Base-by-base conservation (phyloP, 257 asterid species). In the Lavandula angustifolia region DNA sequence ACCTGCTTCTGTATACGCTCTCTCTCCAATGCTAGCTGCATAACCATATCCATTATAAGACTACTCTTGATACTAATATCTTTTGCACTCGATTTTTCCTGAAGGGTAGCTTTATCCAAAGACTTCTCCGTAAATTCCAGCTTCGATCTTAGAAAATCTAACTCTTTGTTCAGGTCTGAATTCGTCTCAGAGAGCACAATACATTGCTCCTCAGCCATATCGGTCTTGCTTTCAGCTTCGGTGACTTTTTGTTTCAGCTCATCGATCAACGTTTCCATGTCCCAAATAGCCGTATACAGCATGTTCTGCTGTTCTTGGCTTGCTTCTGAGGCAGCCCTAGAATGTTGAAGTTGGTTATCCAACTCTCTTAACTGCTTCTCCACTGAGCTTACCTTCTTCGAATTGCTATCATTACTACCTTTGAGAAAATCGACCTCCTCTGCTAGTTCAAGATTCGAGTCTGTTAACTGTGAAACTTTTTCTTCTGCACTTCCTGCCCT, bases 201-300 rank as follows among this genome's bases (percentile, higher is more conserved):
- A 64, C 81, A 78, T 64, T 72, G 80, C 66, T 83, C 99, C 82
- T 87, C 97, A 0, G 80, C 76, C 62, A 59, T 74, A 59, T 85
- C 90, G 1, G 80, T 68, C 86, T 76, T 86, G 38, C 76, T 72
- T 73, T 92, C 96, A 44, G 95, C 83, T 43, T 71, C 77, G 0
- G 83, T 70, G 44, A 82, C 96, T 54, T 81, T 85, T 53, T 89
- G 97, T 71, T 82, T 89, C 84, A 89, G 80, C 68, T 92, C 99
- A 66, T 92, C 99, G 11, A 89, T 87, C 10, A 92, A 67, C 13
- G 90, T 89, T 72, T 92, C 99, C 99, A 92, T 92, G 76, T 92
- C 99, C 96, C 95, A 92, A 53, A 92, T 92, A 32, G 99, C 97
- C 35, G 89, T 48, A 59, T 92, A 92, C 46, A 92, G 35, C 96